Percentiles rank a stretch among this genome's conserved stretches.
These are phyloP conservation scores for Fistulinella prunicolor DNA, from an alignment of 768 basidiomycete genomes.

Conservation along the genomic window DNA sequence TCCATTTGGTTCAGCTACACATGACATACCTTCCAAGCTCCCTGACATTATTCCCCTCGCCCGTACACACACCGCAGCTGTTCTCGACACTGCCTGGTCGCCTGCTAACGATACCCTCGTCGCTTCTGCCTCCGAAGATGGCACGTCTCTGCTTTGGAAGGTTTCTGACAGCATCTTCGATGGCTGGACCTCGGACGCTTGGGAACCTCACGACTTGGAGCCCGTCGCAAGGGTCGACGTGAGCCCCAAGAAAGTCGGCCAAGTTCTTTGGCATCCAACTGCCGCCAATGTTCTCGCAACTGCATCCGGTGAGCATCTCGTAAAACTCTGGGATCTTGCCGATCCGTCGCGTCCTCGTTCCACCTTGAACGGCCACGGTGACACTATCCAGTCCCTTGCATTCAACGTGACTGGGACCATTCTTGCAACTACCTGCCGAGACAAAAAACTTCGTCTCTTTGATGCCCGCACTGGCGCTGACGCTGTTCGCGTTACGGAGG, in stretches of 20 bases:
- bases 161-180: constrained; percentile 67
- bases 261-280: constrained; percentile 91
- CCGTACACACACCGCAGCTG: constrained; percentile 77
- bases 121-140: constrained; percentile 92
- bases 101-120: constrained; percentile 90
- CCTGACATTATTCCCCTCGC: constrained; percentile 93
- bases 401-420: constrained; percentile 81
- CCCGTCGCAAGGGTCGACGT: constrained; percentile 80
- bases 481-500: constrained; percentile 79
- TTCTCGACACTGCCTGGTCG: constrained; percentile 96
- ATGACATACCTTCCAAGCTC: constrained; percentile 67
- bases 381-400: constrained; percentile 81
- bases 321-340: constrained; percentile 91
- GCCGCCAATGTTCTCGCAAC: constrained; percentile 83
- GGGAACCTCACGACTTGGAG: constrained; percentile 80
- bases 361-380: constrained; percentile 71
- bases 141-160: constrained; percentile 90
- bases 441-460: constrained; percentile 89
- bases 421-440: constrained; percentile 87
- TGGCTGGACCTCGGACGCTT: constrained; percentile 80
- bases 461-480: constrained; percentile 83
- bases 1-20: constrained; percentile 52
- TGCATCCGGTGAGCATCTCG: constrained; percentile 77
- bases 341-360: constrained; percentile 61
- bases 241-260: constrained; percentile 86